Evolutionary conservation across 345 rosid genomes (phyloP), one percentile per base, ranked within the genome.

Genomic region (Pistacia vera): DNA sequence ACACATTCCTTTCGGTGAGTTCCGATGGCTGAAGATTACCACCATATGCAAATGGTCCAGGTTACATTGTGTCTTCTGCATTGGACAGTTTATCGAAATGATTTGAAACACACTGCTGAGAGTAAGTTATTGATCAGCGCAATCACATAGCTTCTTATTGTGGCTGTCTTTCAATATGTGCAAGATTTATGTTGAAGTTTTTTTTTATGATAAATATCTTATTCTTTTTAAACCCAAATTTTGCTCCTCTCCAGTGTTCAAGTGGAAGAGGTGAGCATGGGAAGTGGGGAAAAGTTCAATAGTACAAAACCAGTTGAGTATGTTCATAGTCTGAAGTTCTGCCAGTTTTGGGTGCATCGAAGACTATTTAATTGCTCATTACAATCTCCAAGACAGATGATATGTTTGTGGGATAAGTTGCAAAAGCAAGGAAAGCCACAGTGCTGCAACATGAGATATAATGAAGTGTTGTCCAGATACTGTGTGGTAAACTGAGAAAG

Each of bases 241-340:
- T 10, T 71, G 20, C 0, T 3, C 11, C 18, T 67, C 18, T 80
- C 77, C 91, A 96, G 99, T 96, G 82, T 96, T 96, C 83, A 96
- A 96, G 91, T 96, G 99, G 99, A 96, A 78, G 99, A 96, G 52
- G 98, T 96, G 78, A 96, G 99, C 58, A 88, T 96, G 86, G 99
- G 99, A 86, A 92, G 99, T 96, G 98, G 25, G 75, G 97, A 93
- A 89, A 89, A 87, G 70, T 96, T 96, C 79, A 93, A 93, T 84
- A 82, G 84, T 72, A 49, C 95, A 63, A 93, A 85, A 69, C 80
- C 91, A 0, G 99, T 95, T 67, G 91, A 87, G 75, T 93, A 90
- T 71, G 76, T 83, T 3, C 99, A 95, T 83, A 95, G 97, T 79
- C 81, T 89, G 72, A 93, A 82, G 80, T 95, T 88, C 84, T 95